Evolutionary conservation across 257 asterid genomes (phyloP), one percentile per base, ranked within the genome.

Genomic region (Gardenia jasminoides): DNA sequence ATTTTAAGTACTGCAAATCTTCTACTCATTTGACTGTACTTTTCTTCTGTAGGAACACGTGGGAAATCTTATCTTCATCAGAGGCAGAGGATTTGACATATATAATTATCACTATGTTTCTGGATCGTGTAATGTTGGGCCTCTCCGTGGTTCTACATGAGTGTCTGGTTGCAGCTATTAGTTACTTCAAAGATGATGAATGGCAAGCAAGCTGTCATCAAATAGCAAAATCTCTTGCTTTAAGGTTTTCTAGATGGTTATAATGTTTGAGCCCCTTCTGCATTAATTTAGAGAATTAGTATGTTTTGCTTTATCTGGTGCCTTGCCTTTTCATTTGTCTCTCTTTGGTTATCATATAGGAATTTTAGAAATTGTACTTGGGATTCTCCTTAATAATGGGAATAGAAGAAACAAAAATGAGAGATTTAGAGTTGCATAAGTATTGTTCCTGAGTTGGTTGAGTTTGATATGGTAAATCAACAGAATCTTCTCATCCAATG

Each of bases 71-170:
- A 76, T 84, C 97, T 52, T 76, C 90, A 47, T 76, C 78, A 82
- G 97, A 96, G 81, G 95, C 88, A 80, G 97, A 90, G 87, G 97
- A 96, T 31, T 80, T 96, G 87, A 82, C 88, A 59, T 83, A 76
- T 78, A 81, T 88, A 77, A 84, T 93, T 48, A 84, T 90, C 75
- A 83, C 85, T 54, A 83, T 93, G 84, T 92, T 90, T 82, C 86
- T 96, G 44, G 99, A 96, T 77, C 97, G 97, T 58, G 87, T 84
- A 88, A 87, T 93, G 76, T 67, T 89, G 39, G 97, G 98, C 83
- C 89, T 96, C 24, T 86, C 88, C n/a, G 79, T 79, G 80, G 44
- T 79, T 30, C 84, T 96, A 87, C 76, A 79, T 39, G 91, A 91
- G 80, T 88, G 91, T 83, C 65, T 93, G 89, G 76, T 74, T 80